Evolutionary conservation across 2,329 filamentous ascomycete species (phyloP), one percentile per base, ranked within the genome.

Genomic region (Fusarium irregulare): DNA sequence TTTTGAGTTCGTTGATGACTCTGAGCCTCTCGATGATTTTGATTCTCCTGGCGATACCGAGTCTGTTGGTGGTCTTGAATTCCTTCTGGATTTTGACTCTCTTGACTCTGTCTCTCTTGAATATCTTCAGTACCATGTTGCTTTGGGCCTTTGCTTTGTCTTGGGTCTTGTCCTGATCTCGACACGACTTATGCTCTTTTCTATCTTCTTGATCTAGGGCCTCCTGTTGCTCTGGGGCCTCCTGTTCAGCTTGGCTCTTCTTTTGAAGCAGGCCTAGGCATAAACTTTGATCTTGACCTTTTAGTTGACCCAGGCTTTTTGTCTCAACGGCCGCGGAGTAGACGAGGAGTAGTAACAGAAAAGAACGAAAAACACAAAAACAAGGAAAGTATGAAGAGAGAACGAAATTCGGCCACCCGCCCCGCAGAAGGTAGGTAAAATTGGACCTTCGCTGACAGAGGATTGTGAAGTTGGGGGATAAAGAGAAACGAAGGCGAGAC

Each of bases 391-490:
- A 37, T 6, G 18, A 37, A 37, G 34, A 37, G 18, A n/a, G 18
- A 37, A n/a, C 5, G 9, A n/a, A 11, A 37, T 7, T 11, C 9
- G 4, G 5, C 18, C 9, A 6, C 14, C 14, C 7, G 0, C 16
- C 14, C 5, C 34, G 9, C 18, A 37, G 16, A 37, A 37, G 18
- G 34, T n/a, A n/a, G 18, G 34, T n/a, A 37, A 37, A 7, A n/a
- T 4, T n/a, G 9, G 18, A 37, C 9, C 9, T 37, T n/a, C 9
- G 9, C 34, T n/a, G 18, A 37, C 34, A 37, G 34, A 37, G 34
- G 18, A 37, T n/a, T n/a, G 34, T 37, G 34, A 37, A n/a, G 34
- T n/a, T 37, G 18, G 34, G 18, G 18, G 5, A 11, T n/a, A n/a
- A 4, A 4, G 9, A 37, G 34, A 37, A 37, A n/a, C 18, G 11